Evolutionary conservation across 192 early-diverging fungal species (phyloP).

Genomic region (Coemansia sp.): DNA sequence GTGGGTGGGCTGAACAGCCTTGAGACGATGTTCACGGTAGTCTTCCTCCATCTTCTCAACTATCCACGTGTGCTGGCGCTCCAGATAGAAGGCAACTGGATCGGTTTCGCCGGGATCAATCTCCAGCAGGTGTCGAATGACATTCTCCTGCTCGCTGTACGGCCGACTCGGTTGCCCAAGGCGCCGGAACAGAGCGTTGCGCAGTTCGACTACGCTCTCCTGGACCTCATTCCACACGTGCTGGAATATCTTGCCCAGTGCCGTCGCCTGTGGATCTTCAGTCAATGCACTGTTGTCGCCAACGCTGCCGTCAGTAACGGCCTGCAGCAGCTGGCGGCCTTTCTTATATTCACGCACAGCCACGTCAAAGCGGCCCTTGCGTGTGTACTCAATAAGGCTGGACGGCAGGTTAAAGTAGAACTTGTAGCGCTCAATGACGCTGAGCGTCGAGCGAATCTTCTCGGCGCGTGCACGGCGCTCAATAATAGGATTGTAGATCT

Average conservation of each 20-base stretch:
- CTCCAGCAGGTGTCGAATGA: slow-evolving; percentile 69
- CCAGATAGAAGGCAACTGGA: slow-evolving; percentile 86
- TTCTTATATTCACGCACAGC: slow-evolving; percentile 96
- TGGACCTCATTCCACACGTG: slow-evolving; percentile 93
- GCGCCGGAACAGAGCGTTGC: slow-evolving; percentile 72
- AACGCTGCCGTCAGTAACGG: slow-evolving; percentile 46
- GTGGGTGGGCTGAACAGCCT: slow-evolving; percentile 31
- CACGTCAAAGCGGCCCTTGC: slow-evolving; percentile 84
- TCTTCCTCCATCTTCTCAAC: slow-evolving; percentile 70
- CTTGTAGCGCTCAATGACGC: slow-evolving; percentile 91
- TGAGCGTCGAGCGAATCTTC: slow-evolving; percentile 85
- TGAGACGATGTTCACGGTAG: slow-evolving; percentile 60
- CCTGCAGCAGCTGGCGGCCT: slow-evolving; percentile 78
- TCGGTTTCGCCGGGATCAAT: slow-evolving; percentile 70
- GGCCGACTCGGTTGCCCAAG: slow-evolving; percentile 73
- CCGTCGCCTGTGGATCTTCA: slow-evolving; percentile 33
- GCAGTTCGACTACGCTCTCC: slow-evolving; percentile 70
- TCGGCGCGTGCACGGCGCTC: slow-evolving; percentile 82
- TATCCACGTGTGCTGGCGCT: slow-evolving; percentile 86
- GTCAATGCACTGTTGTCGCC: slow-evolving; percentile 11
- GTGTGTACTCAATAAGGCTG: slow-evolving; percentile 77
- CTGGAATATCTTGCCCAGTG: slow-evolving; percentile 79
- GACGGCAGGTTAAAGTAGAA: slow-evolving; percentile 97
- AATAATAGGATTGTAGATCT: slow-evolving; percentile 84
- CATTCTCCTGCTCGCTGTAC: slow-evolving; percentile 86